Percentiles rank a stretch among this genome's conserved stretches.
These are phyloP conservation scores for Gnetum montanum DNA, from an alignment of 75 land plant species.

Conservation along the genomic window DNA sequence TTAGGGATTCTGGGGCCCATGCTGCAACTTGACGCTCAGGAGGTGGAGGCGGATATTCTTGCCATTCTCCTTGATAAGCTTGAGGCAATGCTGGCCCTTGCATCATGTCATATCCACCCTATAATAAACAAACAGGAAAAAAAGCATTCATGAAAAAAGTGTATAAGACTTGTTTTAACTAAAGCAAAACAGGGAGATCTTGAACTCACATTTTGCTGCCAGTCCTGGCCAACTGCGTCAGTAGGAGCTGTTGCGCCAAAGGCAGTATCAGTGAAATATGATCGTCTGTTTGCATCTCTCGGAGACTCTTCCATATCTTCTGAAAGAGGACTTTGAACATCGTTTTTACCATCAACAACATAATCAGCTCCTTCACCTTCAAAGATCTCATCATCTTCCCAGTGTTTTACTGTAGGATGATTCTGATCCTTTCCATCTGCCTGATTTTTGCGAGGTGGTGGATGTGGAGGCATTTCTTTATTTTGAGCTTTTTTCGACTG, in stretches of 20 bases:
- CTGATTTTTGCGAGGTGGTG: slow-evolving; percentile 39
- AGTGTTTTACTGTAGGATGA: slow-evolving; percentile 18
- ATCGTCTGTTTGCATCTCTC: slow-evolving; percentile 40
- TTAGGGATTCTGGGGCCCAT: slow-evolving; percentile 63
- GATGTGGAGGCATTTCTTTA: slow-evolving; percentile 48
- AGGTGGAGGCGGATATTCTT: slow-evolving; percentile 57
- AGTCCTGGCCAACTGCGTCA: slow-evolving; percentile 40
- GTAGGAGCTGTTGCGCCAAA: slow-evolving; percentile 87
- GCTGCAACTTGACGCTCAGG: slow-evolving; percentile 42
- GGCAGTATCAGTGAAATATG: slow-evolving; percentile 73
- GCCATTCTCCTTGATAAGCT: slow-evolving; percentile 82
- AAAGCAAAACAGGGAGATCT: not conserved
- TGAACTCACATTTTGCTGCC: slow-evolving; percentile 63
- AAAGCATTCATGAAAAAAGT: not conserved
- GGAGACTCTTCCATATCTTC: slow-evolving; percentile 99
- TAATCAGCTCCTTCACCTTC: slow-evolving; percentile 86
- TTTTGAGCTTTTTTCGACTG: slow-evolving; percentile 30
- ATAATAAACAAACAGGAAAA: slow-evolving; percentile 10
- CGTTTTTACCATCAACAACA: slow-evolving; percentile 41
- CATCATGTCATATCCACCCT: slow-evolving; percentile 76
- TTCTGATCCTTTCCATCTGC: slow-evolving; percentile 30
- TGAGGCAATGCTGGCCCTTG: slow-evolving; percentile 73
- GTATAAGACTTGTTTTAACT: too few species aligned
- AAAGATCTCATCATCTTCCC: slow-evolving; percentile 90
- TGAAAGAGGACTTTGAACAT: slow-evolving; percentile 65